A percentile compares a stretch with the other conserved stretches of the same genome.
Conservation (phyloP, 2,329 filamentous ascomycete species). For the Myriosclerotinia curreyana region DNA sequence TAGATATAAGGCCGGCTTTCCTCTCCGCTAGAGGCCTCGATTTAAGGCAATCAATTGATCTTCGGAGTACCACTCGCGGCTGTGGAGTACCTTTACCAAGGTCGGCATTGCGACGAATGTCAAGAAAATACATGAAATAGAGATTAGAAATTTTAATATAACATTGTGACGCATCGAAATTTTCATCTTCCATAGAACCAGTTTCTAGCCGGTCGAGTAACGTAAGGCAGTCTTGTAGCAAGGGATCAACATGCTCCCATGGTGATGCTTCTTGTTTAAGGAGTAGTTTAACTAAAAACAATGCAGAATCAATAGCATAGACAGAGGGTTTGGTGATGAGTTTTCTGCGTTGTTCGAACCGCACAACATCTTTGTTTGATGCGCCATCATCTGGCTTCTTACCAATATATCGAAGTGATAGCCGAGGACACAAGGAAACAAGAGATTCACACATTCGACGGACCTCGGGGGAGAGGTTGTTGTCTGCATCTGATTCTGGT, state of each 20-base stretch:
- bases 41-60: conserved; percentile 62
- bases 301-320: conserved; percentile 57
- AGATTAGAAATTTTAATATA: conserved; percentile 68
- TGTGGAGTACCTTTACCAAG: conserved; percentile 45
- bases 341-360: conserved; percentile 58
- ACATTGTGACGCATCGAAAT: conserved; percentile 44
- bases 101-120: conserved; percentile 47
- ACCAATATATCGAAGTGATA: conserved; percentile 60
- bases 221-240: conserved; percentile 54
- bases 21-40: conserved; percentile 53
- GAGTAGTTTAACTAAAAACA: conserved; percentile 54
- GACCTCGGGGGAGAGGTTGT: conserved; percentile 29
- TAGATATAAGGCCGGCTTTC: conserved; percentile 56
- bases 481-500: conserved; percentile 4
- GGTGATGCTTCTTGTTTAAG: conserved; percentile 48
- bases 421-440: conserved; percentile 57
- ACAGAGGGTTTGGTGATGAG: conserved; percentile 49
- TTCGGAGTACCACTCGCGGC: conserved; percentile 54
- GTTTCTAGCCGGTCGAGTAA: conserved; percentile 53
- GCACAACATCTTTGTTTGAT: conserved; percentile 55
- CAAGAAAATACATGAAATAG: conserved; percentile 63
- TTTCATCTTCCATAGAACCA: conserved; percentile 29
- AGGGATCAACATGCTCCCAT: conserved; percentile 56
- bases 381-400: conserved; percentile 52
- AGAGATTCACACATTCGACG: conserved; percentile 52